phyloP scores from a whole-genome alignment of 331 rosid genomes.

The Malus hybrid region DNA sequence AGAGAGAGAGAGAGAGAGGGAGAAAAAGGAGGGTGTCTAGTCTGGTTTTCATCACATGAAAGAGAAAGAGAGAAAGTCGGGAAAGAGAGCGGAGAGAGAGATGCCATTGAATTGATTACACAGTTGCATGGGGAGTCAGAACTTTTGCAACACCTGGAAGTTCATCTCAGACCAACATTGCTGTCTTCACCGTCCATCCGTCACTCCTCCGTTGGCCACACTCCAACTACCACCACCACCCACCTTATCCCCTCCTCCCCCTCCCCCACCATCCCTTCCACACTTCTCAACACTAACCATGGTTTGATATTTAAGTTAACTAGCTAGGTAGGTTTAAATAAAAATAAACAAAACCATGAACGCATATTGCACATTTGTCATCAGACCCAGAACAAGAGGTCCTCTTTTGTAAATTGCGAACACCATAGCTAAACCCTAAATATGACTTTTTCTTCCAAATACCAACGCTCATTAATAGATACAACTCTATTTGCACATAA shows the following conservation, averaged over 20 bases:
- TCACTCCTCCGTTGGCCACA: conserved; percentile 41
- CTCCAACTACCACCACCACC: conserved; percentile 35
- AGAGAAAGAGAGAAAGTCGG: conserved; percentile 2
- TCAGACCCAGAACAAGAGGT: not conserved
- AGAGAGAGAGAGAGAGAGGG: not conserved
- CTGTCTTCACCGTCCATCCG: conserved; percentile 47
- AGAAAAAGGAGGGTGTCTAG: not conserved
- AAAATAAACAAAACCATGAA: conserved; percentile 20
- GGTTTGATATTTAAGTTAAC: conserved; percentile 1
- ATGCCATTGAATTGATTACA: conserved; percentile 46
- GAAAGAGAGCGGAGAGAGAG: conserved; percentile 27
- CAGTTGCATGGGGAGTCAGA: conserved; percentile 54
- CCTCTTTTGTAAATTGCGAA: not conserved
- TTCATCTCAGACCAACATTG: conserved; percentile 17
- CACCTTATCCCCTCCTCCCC: conserved; percentile 7
- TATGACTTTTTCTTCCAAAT: not conserved
- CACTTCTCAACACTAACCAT: conserved; percentile 30
- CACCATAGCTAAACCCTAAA: conserved; percentile 37
- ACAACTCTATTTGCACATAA: not conserved
- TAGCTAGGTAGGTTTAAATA: not conserved
- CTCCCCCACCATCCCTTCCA: conserved; percentile 20
- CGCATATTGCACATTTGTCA: conserved; percentile 51
- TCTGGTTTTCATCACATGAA: not conserved
- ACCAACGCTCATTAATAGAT: not conserved
- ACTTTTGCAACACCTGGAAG: conserved; percentile 72